Conservation (phyloP, 2,329 filamentous ascomycete genomes). For the Pestalotiopsis sp. region DNA sequence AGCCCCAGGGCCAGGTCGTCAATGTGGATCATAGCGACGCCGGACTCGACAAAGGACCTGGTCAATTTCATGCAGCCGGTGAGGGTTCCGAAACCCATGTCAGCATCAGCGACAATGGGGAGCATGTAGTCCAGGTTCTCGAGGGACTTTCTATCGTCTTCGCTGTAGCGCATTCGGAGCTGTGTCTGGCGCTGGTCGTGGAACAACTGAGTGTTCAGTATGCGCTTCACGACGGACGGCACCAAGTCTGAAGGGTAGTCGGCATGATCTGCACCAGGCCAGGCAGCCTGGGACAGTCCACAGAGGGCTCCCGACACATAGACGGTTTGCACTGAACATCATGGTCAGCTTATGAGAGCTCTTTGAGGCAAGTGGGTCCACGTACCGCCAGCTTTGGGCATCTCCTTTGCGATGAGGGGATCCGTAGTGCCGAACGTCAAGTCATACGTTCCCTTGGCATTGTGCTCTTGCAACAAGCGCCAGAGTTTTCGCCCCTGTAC, state of each 20-base stretch:
- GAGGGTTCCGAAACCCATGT: slow-evolving; percentile 42
- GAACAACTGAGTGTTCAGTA: slow-evolving; percentile 16
- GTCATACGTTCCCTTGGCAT: slow-evolving; percentile 15
- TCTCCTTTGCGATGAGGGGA: slow-evolving; percentile 15
- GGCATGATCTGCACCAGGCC: slow-evolving; percentile 15
- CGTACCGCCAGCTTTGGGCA: slow-evolving; percentile 10
- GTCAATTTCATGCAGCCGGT: slow-evolving; percentile 41
- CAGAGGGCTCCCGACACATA: slow-evolving; percentile 16
- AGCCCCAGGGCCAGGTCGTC: slow-evolving; percentile 42
- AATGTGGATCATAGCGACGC: slow-evolving; percentile 43
- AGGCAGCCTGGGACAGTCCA: slow-evolving; percentile 13
- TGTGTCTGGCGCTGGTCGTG: slow-evolving; percentile 15
- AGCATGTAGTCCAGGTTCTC: slow-evolving; percentile 39
- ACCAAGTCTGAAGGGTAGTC: slow-evolving; percentile 17
- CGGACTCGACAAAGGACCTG: slow-evolving; percentile 38
- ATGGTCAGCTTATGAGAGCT: not conserved
- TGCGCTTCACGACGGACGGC: slow-evolving; percentile 14
- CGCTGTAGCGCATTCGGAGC: slow-evolving; percentile 1
- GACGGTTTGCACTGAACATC: slow-evolving; percentile 12
- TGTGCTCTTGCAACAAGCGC: slow-evolving; percentile 14
- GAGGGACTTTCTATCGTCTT: slow-evolving; percentile 29
- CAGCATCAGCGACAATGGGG: slow-evolving; percentile 40
- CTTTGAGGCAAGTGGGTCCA: no score
- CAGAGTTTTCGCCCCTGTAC: slow-evolving; percentile 15
- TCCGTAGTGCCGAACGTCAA: slow-evolving; percentile 15